These are phyloP conservation scores for Suillus ampliporus DNA, from an alignment of 768 basidiomycete genomes.

Conservation along the genomic window DNA sequence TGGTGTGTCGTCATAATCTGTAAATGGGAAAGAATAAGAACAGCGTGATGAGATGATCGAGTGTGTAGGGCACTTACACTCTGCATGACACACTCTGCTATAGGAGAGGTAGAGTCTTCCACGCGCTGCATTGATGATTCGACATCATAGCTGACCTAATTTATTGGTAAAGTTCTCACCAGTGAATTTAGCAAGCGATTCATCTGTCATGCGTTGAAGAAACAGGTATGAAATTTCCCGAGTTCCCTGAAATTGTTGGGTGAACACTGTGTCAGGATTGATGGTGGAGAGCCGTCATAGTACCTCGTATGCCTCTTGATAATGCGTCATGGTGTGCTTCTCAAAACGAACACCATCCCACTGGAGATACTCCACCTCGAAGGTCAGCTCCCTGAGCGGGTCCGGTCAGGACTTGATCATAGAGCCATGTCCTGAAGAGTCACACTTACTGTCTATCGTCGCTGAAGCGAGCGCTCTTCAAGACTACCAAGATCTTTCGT, in stretches of 20 bases:
- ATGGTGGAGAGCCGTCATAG: background rate
- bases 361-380: background rate
- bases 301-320: background rate
- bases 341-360: slow-evolving; percentile 7
- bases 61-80: background rate
- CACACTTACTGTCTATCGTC: background rate
- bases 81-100: slow-evolving; percentile 1
- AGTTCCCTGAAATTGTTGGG: background rate
- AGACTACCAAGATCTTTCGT: background rate
- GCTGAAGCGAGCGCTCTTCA: background rate
- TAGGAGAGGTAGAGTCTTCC: slow-evolving; percentile 8
- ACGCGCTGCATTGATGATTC: background rate
- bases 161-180: background rate
- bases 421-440: background rate
- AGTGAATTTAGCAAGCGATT: background rate
- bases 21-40: background rate
- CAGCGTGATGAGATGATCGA: background rate
- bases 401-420: background rate
- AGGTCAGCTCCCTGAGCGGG: background rate
- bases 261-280: background rate
- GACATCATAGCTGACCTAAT: too few relatives aligned
- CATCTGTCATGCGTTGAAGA: slow-evolving; percentile 3
- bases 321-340: background rate
- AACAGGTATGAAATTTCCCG: background rate
- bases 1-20: background rate